Conservation (phyloP, 2,329 filamentous ascomycete genomes). For the Colletotrichum musae region DNA sequence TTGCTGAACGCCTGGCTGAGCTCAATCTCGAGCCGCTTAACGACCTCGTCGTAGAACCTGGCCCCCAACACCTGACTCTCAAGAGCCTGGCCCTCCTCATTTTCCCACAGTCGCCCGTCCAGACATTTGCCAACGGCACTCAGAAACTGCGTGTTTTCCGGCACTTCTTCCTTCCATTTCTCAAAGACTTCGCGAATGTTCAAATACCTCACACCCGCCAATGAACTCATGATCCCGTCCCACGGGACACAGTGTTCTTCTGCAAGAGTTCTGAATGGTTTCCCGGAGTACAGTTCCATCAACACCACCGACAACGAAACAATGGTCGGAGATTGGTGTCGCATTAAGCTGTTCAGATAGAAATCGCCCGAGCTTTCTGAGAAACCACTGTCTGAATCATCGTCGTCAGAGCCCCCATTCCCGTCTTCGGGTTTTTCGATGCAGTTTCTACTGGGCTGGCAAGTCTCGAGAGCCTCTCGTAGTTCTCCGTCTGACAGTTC, state of each 20-base stretch:
- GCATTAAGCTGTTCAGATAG: not conserved
- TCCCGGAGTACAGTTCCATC: not conserved
- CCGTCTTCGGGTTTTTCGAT: no score
- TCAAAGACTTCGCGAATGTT: not conserved
- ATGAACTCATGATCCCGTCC: not conserved
- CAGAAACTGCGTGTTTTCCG: not conserved
- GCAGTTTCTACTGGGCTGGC: not conserved
- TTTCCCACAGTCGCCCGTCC: not conserved
- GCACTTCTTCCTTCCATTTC: not conserved
- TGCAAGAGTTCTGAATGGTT: not conserved
- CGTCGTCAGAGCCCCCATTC: not conserved
- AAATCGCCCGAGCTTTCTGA: not conserved
- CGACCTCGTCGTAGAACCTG: not conserved
- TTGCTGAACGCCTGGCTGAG: conserved; percentile 16
- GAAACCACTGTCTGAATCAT: not conserved
- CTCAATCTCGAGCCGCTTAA: not conserved
- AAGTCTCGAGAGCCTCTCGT: not conserved
- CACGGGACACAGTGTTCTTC: not conserved
- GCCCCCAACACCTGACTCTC: not conserved
- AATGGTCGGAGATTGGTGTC: not conserved
- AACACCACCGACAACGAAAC: not conserved
- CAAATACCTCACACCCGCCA: not conserved
- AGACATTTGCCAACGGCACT: not conserved
- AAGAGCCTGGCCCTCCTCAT: not conserved
- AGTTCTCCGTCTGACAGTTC: not conserved